phyloP scores from a whole-genome alignment of 75 land plant genomes.

The Larix kaempferi region DNA sequence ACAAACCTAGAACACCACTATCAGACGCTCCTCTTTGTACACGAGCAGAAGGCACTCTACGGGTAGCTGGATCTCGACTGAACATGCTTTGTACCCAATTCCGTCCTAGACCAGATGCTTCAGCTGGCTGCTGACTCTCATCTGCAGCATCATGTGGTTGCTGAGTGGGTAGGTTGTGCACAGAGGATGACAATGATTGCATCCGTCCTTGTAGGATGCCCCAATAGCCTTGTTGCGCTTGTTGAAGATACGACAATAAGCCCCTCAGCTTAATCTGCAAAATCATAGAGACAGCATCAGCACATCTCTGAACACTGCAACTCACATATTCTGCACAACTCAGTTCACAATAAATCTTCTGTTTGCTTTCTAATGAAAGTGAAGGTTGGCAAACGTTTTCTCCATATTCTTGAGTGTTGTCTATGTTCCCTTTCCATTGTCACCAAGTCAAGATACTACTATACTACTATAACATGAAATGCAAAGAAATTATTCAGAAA shows the following conservation, averaged over 20 bases:
- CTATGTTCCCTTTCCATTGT: neutral
- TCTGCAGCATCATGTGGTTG: constrained; percentile 34
- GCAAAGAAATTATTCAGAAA: neutral
- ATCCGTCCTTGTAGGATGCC: constrained; percentile 56
- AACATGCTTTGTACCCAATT: constrained; percentile 99
- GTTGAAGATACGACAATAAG: constrained; percentile 72
- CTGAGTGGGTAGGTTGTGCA: constrained; percentile 47
- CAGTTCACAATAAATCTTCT: neutral
- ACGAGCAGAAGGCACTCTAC: constrained; percentile 44
- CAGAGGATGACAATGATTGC: constrained; percentile 23
- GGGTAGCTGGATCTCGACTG: constrained; percentile 68
- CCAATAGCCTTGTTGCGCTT: constrained; percentile 76
- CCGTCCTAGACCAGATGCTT: constrained; percentile 85
- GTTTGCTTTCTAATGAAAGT: neutral
- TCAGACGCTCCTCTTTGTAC: constrained; percentile 47
- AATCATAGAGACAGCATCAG: neutral
- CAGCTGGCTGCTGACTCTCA: constrained; percentile 75
- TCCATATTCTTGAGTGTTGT: neutral
- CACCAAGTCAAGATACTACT: neutral
- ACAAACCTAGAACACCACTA: constrained; percentile 25
- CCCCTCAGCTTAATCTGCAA: constrained; percentile 88
- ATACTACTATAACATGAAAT: neutral
- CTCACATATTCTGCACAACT: neutral
- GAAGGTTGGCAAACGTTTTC: neutral
- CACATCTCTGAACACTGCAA: neutral